Base-by-base conservation (phyloP, 2,329 filamentous ascomycete genomes). In the Epichloe sibirici region DNA sequence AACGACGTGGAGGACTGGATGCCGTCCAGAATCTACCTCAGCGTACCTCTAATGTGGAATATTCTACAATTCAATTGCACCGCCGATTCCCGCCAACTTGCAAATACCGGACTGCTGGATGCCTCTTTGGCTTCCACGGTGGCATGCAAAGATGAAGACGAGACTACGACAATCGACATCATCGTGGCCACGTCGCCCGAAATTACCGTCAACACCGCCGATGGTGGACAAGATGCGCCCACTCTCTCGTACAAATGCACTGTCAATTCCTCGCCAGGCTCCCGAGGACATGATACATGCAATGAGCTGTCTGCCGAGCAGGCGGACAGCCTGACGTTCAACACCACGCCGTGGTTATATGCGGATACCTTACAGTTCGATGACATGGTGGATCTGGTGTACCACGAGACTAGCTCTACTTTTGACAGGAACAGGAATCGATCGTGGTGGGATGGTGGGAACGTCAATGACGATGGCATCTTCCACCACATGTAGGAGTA, bases 21-120 rank as follows among this genome's bases (percentile, higher is more conserved):
- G 63, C 74, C 74, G 0, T 75, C 72, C 23, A 73, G 73, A 47
- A 76, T 77, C 46, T 72, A 76, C 56, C 72, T 77, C 38, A 76
- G 72, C 54, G 72, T 76, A 1, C 72, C 73, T 1, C 58, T 77
- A 4, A 76, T 77, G 74, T 77, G 74, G 74, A 71, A 75, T 39
- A 71, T 76, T 9, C 60, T 77, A 4, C 72, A 75, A 51, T 71
- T 76, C 58, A 74, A 71, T 57, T 74, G 65, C 34, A 65, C 64
- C 7, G 62, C 68, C 0, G 66, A 70, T 17, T 60, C 66, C 1
- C 65, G 65, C 5, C 66, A 69, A 12, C 61, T 63, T 1, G 63
- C 70, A 0, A 62, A 62, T 0, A 63, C 66, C 3, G 69, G 71
- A 3, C 61, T 77, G 2, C 63, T 76, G 2, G 69, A 74, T 51